Evolutionary conservation across 768 basidiomycete species (phyloP), one percentile per base, ranked within the genome.

Genomic region (Krasilnikovozyma curviuscula): DNA sequence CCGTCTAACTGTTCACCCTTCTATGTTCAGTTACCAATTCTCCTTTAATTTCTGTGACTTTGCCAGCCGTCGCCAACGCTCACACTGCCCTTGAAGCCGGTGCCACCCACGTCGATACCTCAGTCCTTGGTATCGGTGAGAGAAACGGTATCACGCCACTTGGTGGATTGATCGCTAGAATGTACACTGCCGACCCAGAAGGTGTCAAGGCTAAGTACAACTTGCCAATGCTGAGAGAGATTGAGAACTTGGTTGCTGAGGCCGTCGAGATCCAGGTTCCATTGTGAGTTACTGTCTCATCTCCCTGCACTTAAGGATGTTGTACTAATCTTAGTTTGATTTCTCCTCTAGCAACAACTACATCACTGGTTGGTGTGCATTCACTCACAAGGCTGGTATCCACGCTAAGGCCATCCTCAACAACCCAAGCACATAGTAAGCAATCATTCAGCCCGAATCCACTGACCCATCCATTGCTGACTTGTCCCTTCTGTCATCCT

Each of bases 201-300:
- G 95, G 95, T 64, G 91, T 97, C 78, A 97, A 95, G 75, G 66
- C 74, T 76, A 98, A 98, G 79, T 98, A 97, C 73, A 93, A 97
- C 67, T 77, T 97, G 37, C 67, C 76, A 52, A 89, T 91, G 83
- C 79, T 98, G 46, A 83, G 93, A 58, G 93, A 97, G 67, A 83
- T 98, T 57, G 93, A 98, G 69, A 97, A 97, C 69, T 71, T 95
- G 60, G 89, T 98, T 53, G 93, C 93, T 32, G 89, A 95, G 67
- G 93, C 91, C 42, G 93, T 98, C 52, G 88, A 95, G 65, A 86
- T 97, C 64, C 83, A 85, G 55, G 77, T 98, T 37, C 93, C 93
- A 19, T 98, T 97, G 61, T 63, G 48, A 60, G 61, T 54, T 12
- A 21, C 24, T 38, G 8, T 29, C 28, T 29, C 7, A 13, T 25